Conservation (phyloP, 2,329 filamentous ascomycete genomes). For the Corinectria fuckeliana region DNA sequence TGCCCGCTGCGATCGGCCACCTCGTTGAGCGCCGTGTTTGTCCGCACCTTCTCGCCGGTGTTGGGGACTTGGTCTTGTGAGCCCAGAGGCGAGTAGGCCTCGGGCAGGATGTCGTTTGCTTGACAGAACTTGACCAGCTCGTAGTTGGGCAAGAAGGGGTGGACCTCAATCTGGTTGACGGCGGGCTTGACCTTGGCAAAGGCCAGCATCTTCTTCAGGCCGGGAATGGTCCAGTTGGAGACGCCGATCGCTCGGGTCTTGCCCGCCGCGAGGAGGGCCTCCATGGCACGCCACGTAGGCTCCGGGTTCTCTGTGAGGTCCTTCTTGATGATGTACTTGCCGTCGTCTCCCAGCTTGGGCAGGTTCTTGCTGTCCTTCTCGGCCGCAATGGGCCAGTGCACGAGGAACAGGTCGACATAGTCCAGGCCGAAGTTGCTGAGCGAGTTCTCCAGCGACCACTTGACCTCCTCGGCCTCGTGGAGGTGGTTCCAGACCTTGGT, state of each 20-base stretch:
- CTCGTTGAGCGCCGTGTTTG: constrained; percentile 51
- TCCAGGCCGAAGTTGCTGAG: constrained; percentile 57
- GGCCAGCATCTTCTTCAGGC: constrained; percentile 42
- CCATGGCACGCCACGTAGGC: constrained; percentile 63
- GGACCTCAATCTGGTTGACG: constrained; percentile 59
- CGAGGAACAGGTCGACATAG: constrained; percentile 60
- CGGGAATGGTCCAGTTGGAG: constrained; percentile 55
- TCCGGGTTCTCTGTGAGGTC: constrained; percentile 38
- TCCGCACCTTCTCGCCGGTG: constrained; percentile 39
- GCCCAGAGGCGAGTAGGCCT: constrained; percentile 68
- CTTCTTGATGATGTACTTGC: constrained; percentile 59
- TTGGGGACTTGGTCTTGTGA: constrained; percentile 51
- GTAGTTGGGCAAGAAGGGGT: constrained; percentile 54
- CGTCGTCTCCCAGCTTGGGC: constrained; percentile 53
- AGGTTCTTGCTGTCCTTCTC: constrained; percentile 51
- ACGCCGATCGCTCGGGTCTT: constrained; percentile 56
- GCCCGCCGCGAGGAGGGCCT: constrained; percentile 53
- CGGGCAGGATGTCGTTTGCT: constrained; percentile 56
- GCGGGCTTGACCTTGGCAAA: constrained; percentile 53
- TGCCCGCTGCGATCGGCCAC: constrained; percentile 59
- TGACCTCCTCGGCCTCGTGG: constrained; percentile 56
- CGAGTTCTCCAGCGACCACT: constrained; percentile 54
- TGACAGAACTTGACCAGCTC: constrained; percentile 61
- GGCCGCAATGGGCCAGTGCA: constrained; percentile 56
- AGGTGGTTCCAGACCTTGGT: constrained; percentile 68